phyloP scores from a whole-genome alignment of 192 early-diverging fungal genomes.

The Coemansia sp. region DNA sequence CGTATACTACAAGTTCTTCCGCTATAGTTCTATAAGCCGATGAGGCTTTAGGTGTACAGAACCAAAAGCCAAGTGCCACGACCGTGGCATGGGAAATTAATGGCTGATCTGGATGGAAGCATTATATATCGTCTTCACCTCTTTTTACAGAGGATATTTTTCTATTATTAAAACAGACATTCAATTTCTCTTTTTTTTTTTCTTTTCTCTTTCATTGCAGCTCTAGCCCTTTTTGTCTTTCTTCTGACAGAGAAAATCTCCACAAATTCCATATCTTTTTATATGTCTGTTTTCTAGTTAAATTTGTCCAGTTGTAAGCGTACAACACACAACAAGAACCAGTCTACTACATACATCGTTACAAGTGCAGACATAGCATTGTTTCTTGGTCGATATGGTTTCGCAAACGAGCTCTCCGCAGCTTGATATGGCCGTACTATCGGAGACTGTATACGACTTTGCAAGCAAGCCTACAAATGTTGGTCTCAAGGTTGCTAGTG shows the following conservation, averaged over 20 bases:
- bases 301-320: not conserved
- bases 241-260: no score
- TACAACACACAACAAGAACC: not conserved
- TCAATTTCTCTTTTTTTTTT: no score
- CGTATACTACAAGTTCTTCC: no score
- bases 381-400: conserved; percentile 21
- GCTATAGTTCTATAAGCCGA: no score
- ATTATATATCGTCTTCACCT: no score
- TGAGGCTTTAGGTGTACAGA: no score
- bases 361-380: not conserved
- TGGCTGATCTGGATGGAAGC: no score
- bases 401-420: conserved; percentile 23
- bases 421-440: conserved; percentile 35
- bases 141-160: no score
- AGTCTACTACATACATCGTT: not conserved
- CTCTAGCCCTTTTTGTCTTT: not conserved
- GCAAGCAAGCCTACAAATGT: conserved; percentile 27
- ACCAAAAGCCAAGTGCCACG: no score
- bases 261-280: conserved; percentile 5
- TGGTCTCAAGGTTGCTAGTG: conserved; percentile 33
- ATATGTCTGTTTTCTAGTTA: not conserved
- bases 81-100: no score
- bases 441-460: conserved; percentile 31
- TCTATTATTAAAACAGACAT: no score
- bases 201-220: not conserved